Evolutionary conservation across 768 basidiomycete species (phyloP), one percentile per base, ranked within the genome.

Genomic region (Grammothele lineata): DNA sequence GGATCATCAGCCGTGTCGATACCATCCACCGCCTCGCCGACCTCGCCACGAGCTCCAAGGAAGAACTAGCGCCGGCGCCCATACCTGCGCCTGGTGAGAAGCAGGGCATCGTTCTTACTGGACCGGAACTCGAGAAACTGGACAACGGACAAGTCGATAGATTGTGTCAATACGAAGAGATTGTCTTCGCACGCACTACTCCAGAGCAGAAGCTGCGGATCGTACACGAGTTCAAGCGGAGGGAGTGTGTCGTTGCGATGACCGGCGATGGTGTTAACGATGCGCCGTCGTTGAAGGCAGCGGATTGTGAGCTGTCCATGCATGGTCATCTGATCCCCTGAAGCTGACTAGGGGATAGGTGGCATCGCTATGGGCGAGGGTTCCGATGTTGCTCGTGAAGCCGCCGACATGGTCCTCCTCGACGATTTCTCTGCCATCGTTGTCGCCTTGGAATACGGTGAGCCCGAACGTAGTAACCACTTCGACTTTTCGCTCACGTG

Each of bases 241-340:
- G 71, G 4, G 72, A 69, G 1, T 70, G 71, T 51, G 69, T 76
- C 4, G 79, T 81, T 5, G 80, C 76, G 3, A 79, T 81, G 50
- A 83, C 82, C 2, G 81, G 82, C 3, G 81, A 84, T 58, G 81
- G 81, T 25, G 77, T 78, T 1, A 80, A 80, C 51, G 77, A 80
- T 54, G 73, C 74, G 0, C 74, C 78, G 0, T 74, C 79, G 4
- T 62, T 81, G 41, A 77, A 76, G 48, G 74, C 74, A 26, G 79
- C 80, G 1, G 73, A 85, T 54, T 45, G 44, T 45, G 15, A 37
- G 43, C 23, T n/a, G 36, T 6, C n/a, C n/a, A n/a, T n/a, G n/a
- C n/a, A n/a, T n/a, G n/a, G n/a, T n/a, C 10, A 1, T 38, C 9
- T 25, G 12, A 19, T 40, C 19, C 12, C 38, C 17, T 17, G 35